phyloP scores from a whole-genome alignment of 164 flowering plant species.

The Tinospora cordifolia region DNA sequence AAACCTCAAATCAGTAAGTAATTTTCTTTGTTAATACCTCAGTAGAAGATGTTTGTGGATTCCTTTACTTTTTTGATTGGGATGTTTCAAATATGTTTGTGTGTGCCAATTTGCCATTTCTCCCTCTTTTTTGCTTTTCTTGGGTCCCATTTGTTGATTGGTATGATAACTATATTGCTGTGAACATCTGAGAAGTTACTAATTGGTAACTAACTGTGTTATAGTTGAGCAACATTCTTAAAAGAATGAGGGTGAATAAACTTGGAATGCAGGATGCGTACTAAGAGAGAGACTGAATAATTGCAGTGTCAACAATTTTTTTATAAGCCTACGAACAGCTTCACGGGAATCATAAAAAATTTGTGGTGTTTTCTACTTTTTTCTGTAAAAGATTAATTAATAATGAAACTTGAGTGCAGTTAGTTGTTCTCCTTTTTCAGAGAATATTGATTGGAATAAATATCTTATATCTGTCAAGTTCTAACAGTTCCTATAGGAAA shows the following conservation, averaged over 20 bases:
- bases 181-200: too few relatives aligned
- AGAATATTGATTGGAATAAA: too few relatives aligned
- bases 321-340: background rate
- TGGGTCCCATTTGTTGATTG: too few relatives aligned
- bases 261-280: background rate
- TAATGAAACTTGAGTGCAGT: background rate
- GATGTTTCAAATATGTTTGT: background rate
- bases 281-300: background rate
- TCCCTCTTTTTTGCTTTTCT: too few relatives aligned
- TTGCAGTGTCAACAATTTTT: background rate
- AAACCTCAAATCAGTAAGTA: slow-evolving; percentile 70
- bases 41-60: background rate
- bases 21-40: background rate
- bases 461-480: background rate
- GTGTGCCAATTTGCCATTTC: too few relatives aligned
- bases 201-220: too few relatives aligned
- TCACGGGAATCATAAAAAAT: background rate
- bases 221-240: too few relatives aligned
- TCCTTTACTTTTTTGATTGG: background rate
- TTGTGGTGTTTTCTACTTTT: background rate
- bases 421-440: background rate
- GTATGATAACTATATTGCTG: too few relatives aligned
- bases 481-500: background rate
- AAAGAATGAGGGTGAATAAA: too few relatives aligned
- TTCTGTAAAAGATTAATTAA: background rate